phyloP scores from a whole-genome alignment of 1,284 basidiomycete species.

The Tilletia walkeri region DNA sequence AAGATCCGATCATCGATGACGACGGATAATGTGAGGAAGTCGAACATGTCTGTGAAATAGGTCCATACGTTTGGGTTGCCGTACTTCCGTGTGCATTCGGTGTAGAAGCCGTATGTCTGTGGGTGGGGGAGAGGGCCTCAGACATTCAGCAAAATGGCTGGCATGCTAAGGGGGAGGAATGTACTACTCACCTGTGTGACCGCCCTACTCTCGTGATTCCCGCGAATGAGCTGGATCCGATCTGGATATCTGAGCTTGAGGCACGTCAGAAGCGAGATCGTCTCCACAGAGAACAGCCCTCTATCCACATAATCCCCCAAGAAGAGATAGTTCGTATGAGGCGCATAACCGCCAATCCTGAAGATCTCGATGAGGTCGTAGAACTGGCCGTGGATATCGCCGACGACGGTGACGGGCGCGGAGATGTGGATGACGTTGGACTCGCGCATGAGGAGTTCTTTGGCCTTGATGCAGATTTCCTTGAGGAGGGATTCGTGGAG shows the following conservation, averaged over 20 bases:
- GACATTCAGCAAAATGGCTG: background rate
- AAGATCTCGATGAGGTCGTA: constrained; percentile 99
- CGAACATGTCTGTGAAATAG: constrained; percentile 99
- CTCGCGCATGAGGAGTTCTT: constrained; percentile 87
- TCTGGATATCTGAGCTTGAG: constrained; percentile 96
- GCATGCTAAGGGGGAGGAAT: background rate
- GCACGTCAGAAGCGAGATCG: constrained; percentile 93
- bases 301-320: constrained; percentile 69
- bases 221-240: constrained; percentile 91
- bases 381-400: constrained; percentile 99
- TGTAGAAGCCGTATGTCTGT: constrained; percentile 98
- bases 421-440: constrained; percentile 97
- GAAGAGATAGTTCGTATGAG: constrained; percentile 88
- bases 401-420: constrained; percentile 97
- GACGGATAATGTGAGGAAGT: constrained; percentile 93
- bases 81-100: constrained; percentile 96
- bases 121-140: constrained; percentile 21
- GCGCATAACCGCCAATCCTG: constrained; percentile 92
- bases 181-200: constrained; percentile 80
- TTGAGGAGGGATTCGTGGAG: constrained; percentile 51
- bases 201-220: constrained; percentile 96
- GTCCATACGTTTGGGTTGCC: constrained; percentile 89
- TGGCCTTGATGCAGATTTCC: constrained; percentile 56
- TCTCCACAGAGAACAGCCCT: constrained; percentile 95
- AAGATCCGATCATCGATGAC: constrained; percentile 99